Base-by-base conservation (phyloP, 345 rosid genomes). In the Kernera saxatilis region DNA sequence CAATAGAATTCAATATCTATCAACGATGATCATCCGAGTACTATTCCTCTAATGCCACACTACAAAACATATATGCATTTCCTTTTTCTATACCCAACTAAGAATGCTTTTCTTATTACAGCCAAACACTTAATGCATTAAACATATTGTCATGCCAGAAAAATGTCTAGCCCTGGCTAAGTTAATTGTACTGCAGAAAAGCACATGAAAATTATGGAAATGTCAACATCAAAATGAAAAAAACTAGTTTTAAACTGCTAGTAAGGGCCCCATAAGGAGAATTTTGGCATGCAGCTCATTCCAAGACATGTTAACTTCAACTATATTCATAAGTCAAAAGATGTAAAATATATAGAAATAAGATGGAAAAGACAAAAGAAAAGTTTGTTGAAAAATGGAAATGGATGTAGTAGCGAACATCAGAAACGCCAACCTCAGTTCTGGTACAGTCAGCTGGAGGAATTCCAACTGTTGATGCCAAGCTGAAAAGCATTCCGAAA, bases 401-500 rank as follows among this genome's bases (percentile, higher is more conserved):
- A 48, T 40, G 41, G 58, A 45, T 19, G 43, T 50, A 43, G 46
- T 19, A 50, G 19, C 43, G 15, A 72, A 44, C 46, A 67, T 32
- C 40, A 72, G 55, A 64, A 52, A 78, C 26, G 9, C 86, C 63
- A 72, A 88, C 98, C 98, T 91, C 84, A 67, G 74, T 65, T 77
- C 73, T 81, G 56, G 82, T 82, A 77, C 56, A 51, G 77, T 80
- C 83, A 65, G 63, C 72, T 63, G 81, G 65, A 72, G 86, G 83
- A 73, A 87, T 77, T 75, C 96, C 96, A 72, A 84, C 83, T 9
- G 75, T 73, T 52, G 88, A 84, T 62, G 83, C 80, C 81, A 93
- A 77, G 56, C 70, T 64, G 79, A 86, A 82, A 72, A 86, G 76
- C 73, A 76, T 82, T 69, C 78, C 80, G 81, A 93, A 89, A 71